Percentiles rank a stretch among this genome's conserved stretches.
Evolutionary conservation across 2,329 filamentous ascomycete genomes (phyloP).

Genomic region (Malbranchea zuffiana): DNA sequence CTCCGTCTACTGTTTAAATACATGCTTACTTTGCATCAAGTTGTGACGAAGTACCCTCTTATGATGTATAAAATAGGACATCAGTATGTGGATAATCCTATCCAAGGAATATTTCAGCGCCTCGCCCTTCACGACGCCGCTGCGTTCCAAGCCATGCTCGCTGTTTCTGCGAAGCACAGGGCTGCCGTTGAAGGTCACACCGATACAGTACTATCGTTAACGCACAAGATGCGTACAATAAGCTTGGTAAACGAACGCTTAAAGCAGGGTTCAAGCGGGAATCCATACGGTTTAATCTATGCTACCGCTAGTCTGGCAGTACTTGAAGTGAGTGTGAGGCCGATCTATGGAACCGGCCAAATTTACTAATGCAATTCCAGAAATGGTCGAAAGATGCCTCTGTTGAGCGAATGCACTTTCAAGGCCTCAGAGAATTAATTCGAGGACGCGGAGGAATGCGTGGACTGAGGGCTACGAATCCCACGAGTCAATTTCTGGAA

Average conservation of each 20-base stretch:
- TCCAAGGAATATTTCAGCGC: conserved; percentile 24
- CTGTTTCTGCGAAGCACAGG: conserved; percentile 25
- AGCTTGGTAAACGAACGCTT: conserved; percentile 24
- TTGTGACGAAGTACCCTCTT: conserved; percentile 25
- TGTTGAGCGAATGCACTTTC: conserved; percentile 24
- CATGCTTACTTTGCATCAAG: conserved; percentile 19
- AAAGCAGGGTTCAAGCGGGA: conserved; percentile 18
- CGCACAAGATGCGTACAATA: conserved; percentile 25
- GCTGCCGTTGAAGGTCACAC: conserved; percentile 23
- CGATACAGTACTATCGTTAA: conserved; percentile 25
- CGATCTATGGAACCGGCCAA: not conserved
- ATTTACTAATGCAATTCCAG: conserved; percentile 13
- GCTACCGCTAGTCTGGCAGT: conserved; percentile 26
- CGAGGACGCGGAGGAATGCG: conserved; percentile 24
- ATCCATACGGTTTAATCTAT: conserved; percentile 24
- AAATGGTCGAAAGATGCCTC: conserved; percentile 27
- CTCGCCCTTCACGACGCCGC: conserved; percentile 23
- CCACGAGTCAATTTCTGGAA: conserved; percentile 22
- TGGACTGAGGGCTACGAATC: conserved; percentile 19
- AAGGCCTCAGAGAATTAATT: conserved; percentile 22
- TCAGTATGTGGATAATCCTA: conserved; percentile 21
- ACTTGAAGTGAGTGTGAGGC: conserved; percentile 21
- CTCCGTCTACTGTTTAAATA: too few species aligned
- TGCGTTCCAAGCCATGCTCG: conserved; percentile 26
- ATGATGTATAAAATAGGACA: conserved; percentile 28